Evolutionary conservation across 2,329 filamentous ascomycete species (phyloP).

Genomic region (Mollisiaceae sp.): DNA sequence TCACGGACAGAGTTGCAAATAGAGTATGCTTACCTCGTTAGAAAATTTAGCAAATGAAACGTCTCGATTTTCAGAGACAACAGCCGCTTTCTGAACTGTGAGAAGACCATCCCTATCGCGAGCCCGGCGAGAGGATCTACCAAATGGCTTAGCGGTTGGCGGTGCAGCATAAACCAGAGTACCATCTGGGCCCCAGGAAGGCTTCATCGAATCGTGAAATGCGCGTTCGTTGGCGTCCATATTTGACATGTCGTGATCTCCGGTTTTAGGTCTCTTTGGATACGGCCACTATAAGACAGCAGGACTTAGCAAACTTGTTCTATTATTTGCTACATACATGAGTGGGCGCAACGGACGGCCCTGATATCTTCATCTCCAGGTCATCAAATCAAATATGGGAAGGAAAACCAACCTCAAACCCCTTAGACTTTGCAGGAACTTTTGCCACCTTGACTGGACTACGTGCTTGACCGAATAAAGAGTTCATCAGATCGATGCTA

Average conservation of each 20-base stretch:
- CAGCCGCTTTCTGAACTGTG: constrained; percentile 57
- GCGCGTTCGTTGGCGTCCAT: constrained; percentile 66
- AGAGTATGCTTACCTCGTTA: constrained; percentile 51
- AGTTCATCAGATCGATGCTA: constrained; percentile 96
- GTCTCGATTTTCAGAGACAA: constrained; percentile 68
- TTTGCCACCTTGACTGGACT: constrained; percentile 59
- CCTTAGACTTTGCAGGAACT: constrained; percentile 63
- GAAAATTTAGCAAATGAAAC: constrained; percentile 69
- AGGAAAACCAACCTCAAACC: constrained; percentile 86
- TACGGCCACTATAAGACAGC: constrained; percentile 76
- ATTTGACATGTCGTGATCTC: constrained; percentile 63
- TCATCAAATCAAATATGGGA: constrained; percentile 40
- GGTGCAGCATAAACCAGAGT: constrained; percentile 69
- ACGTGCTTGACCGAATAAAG: constrained; percentile 79
- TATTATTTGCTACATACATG: constrained; percentile 43
- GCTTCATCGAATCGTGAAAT: constrained; percentile 77
- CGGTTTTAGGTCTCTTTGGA: constrained; percentile 75
- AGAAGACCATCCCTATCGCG: constrained; percentile 52
- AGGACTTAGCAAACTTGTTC: constrained; percentile 52
- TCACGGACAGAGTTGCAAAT: too few species aligned
- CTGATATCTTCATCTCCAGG: constrained; percentile 32
- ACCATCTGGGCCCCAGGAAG: constrained; percentile 78
- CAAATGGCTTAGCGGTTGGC: constrained; percentile 44
- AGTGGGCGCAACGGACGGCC: constrained; percentile 42
- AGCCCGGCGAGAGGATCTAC: constrained; percentile 37